Base-by-base conservation (phyloP, 1,284 basidiomycete genomes). In the Tremellales sp. region DNA sequence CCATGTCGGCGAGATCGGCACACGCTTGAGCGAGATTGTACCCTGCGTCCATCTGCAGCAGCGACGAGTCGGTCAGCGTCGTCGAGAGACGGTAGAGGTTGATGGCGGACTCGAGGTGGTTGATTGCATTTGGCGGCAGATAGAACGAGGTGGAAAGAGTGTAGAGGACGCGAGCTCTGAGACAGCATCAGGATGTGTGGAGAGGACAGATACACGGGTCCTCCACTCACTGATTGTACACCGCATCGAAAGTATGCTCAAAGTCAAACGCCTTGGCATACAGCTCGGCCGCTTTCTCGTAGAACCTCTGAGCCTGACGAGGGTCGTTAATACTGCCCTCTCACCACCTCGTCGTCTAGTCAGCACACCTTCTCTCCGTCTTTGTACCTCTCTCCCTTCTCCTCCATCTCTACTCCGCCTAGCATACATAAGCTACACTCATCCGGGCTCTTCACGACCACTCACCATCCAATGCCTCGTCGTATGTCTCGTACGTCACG, bases 311-410 rank as follows among this genome's bases (percentile, higher is more conserved):
- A 6, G 71, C 65, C 70, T 72, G 41, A 2, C 7, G 12, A 16
- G 8, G 39, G 55, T 32, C n/a, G n/a, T n/a, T n/a, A 14, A 33
- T 6, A 34, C 18, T 13, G 27, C 33, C 27, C 26, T 22, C 21
- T 13, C 24, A 16, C 21, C 18, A 36, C 14, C 32, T 5, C 19
- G 9, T 9, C 2, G 12, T 13, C 1, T 22, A 29, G 10, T 32
- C 4, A 34, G 43, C 65, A 34, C 41, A 66, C 68, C 59, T 71
- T 71, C 44, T 73, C 71, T n/a, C 72, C 71, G 52, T 66, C 63
- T 8, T 61, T 43, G 48, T 71, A 74, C 29, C 72, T 54, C 51
- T 74, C 73, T 7, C 71, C 73, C 58, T 72, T 71, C 57, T 74
- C 73, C 50, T 74, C 73, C 48, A 61, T 60, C 31, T 67, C 62